A percentile compares a stretch with the other conserved stretches of the same genome.
These are phyloP conservation scores for Pestalotiopsis sp. DNA, from an alignment of 2,329 filamentous ascomycete species.

Conservation along the genomic window DNA sequence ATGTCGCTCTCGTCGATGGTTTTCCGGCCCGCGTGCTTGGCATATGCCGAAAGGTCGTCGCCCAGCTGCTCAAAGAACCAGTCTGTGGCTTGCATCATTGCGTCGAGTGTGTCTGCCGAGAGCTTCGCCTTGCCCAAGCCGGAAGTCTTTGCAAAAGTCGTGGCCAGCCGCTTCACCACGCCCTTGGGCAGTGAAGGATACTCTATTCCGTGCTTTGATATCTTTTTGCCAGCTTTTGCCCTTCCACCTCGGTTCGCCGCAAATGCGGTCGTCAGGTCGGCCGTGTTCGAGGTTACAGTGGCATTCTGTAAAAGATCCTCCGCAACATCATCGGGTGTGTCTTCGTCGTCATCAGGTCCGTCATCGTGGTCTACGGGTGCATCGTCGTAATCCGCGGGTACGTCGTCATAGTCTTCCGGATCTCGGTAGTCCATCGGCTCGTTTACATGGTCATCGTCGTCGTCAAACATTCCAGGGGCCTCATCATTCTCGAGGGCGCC, in stretches of 20 bases:
- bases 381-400: slow-evolving; percentile 9
- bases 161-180: slow-evolving; percentile 75
- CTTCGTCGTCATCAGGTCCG: background rate
- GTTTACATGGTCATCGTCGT: slow-evolving; percentile 28
- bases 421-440: slow-evolving; percentile 25
- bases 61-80: slow-evolving; percentile 92
- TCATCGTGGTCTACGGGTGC: background rate
- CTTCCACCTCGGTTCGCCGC: slow-evolving; percentile 28
- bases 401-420: slow-evolving; percentile 27
- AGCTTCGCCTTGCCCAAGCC: slow-evolving; percentile 70
- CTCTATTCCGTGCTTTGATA: slow-evolving; percentile 73
- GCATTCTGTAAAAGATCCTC: slow-evolving; percentile 18
- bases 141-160: slow-evolving; percentile 69
- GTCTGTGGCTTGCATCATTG: slow-evolving; percentile 79
- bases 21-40: slow-evolving; percentile 79
- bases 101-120: slow-evolving; percentile 71
- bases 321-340: slow-evolving; percentile 24
- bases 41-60: slow-evolving; percentile 79
- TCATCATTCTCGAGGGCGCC: slow-evolving; percentile 15
- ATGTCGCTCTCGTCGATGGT: slow-evolving; percentile 87
- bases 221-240: slow-evolving; percentile 51
- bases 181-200: slow-evolving; percentile 75
- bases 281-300: slow-evolving; percentile 19
- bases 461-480: slow-evolving; percentile 15
- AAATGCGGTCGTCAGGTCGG: slow-evolving; percentile 15